Evolutionary conservation across 2,329 filamentous ascomycete genomes (phyloP), one percentile per base, ranked within the genome.

Genomic region (Gaeumannomyces tritici): DNA sequence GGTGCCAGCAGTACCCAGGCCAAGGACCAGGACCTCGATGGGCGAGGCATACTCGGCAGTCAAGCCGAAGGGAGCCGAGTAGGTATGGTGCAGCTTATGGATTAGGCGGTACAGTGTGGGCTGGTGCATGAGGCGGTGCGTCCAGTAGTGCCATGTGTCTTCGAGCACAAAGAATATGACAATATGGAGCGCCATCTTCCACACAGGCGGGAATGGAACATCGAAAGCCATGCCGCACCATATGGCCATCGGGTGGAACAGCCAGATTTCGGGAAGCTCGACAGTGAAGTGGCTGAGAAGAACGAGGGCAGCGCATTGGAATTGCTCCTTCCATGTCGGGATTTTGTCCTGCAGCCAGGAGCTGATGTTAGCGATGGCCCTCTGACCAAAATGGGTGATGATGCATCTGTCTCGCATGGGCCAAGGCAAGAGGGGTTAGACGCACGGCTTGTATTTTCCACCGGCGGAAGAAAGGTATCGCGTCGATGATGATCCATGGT

Each of bases 61-160:
- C 62, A 99, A 83, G 68, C 95, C 95, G 73, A 99, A 99, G n/a
- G 95, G 95, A 12, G 95, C 95, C 51, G 92, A 96, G 81, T 99
- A 98, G 72, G 95, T 93, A 81, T 99, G 95, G 80, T 99, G 95
- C 70, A 99, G 93, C 82, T 99, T 99, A 85, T 99, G 95, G 71
- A 99, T 90, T 72, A 88, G 85, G 81, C 92, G 96, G 86, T 99
- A 99, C 6, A 99, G 87, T 51, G 92, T 91, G 26, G 91, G 93
- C 80, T 91, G 95, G 82, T 99, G 95, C 78, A 99, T 86, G 56
- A 84, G 85, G 69, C 95, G 92, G 79, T 99, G 95, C 68, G 86
- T 87, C 88, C 93, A 98, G 83, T 99, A 99, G 78, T 99, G 95
- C 95, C 95, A 99, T 68, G 93, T 81, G 77, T 99, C 95, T 77